These are phyloP conservation scores for Thraustochytrium striatum DNA, from an alignment of 352 stramenopile genomes.

Conservation along the genomic window DNA sequence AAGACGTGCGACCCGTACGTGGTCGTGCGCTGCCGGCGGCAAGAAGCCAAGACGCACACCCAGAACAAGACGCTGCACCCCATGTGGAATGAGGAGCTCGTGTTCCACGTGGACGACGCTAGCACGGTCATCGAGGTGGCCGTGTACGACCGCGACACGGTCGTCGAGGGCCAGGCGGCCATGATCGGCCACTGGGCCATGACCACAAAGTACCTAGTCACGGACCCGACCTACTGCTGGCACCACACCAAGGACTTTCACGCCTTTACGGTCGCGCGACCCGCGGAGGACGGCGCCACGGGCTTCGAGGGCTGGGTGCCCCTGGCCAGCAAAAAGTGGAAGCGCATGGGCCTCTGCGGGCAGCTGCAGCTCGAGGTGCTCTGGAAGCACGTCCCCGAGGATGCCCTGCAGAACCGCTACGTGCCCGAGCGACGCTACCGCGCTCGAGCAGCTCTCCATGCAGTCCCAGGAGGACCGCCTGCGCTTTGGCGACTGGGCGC, in stretches of 20 bases:
- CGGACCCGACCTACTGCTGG: slow-evolving; percentile 38
- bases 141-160: slow-evolving; percentile 40
- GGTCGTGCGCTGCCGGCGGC: background rate
- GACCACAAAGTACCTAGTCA: slow-evolving; percentile 43
- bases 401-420: slow-evolving; percentile 40
- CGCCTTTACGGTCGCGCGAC: background rate
- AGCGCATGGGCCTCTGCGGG: slow-evolving; percentile 44
- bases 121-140: slow-evolving; percentile 39
- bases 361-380: slow-evolving; percentile 39
- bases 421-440: slow-evolving; percentile 2
- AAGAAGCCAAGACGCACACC: slow-evolving; percentile 2
- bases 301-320: slow-evolving; percentile 46
- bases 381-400: slow-evolving; percentile 39
- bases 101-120: slow-evolving; percentile 36
- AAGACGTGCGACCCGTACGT: slow-evolving; percentile 48
- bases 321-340: slow-evolving; percentile 40
- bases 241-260: slow-evolving; percentile 47
- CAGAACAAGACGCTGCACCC: slow-evolving; percentile 43
- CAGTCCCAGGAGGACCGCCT: slow-evolving; percentile 46
- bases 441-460: slow-evolving; percentile 48
- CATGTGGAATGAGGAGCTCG: slow-evolving; percentile 45
- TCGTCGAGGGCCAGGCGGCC: slow-evolving; percentile 16
- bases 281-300: background rate
- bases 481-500: slow-evolving; percentile 43
- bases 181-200: slow-evolving; percentile 48